phyloP scores from a whole-genome alignment of 1,139 yeast genomes.

The Magnusiomyces sp. region DNA sequence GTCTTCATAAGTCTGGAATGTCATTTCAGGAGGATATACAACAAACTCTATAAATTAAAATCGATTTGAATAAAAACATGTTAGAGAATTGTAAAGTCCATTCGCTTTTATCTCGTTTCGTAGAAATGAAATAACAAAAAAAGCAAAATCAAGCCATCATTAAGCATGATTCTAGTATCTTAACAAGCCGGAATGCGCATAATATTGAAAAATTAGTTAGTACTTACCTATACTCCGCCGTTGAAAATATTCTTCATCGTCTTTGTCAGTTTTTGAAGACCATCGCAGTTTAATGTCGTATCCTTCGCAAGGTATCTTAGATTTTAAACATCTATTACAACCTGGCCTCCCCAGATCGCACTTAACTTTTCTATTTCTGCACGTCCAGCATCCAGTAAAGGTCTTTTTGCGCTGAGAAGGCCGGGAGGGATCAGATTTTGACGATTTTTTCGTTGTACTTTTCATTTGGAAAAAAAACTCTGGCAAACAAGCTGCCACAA shows the following conservation, averaged over 20 bases:
- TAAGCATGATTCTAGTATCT: no score
- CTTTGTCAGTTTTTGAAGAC: slow-evolving; percentile 35
- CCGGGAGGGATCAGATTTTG: not conserved
- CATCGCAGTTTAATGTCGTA: slow-evolving; percentile 74
- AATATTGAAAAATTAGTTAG: slow-evolving; percentile 4
- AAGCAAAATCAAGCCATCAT: not conserved
- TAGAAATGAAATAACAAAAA: not conserved
- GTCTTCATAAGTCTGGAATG: slow-evolving; percentile 68
- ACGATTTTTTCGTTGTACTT: no score
- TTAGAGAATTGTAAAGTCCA: not conserved
- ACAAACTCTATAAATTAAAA: slow-evolving; percentile 49
- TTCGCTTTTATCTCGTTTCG: no score
- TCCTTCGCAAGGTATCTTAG: slow-evolving; percentile 66
- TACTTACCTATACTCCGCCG: slow-evolving; percentile 31
- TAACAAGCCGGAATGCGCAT: no score
- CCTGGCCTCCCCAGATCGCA: slow-evolving; percentile 49
- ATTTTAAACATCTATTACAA: slow-evolving; percentile 45
- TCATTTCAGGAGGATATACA: slow-evolving; percentile 48
- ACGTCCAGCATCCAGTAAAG: slow-evolving; percentile 58
- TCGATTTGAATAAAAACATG: not conserved
- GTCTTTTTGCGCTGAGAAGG: slow-evolving; percentile 30
- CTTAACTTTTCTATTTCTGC: slow-evolving; percentile 50
- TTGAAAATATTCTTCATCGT: slow-evolving; percentile 8
- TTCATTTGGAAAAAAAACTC: no score
- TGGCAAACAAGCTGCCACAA: no score